phyloP scores from a whole-genome alignment of 73 alveolate species.

The Stentor roeselii region DNA sequence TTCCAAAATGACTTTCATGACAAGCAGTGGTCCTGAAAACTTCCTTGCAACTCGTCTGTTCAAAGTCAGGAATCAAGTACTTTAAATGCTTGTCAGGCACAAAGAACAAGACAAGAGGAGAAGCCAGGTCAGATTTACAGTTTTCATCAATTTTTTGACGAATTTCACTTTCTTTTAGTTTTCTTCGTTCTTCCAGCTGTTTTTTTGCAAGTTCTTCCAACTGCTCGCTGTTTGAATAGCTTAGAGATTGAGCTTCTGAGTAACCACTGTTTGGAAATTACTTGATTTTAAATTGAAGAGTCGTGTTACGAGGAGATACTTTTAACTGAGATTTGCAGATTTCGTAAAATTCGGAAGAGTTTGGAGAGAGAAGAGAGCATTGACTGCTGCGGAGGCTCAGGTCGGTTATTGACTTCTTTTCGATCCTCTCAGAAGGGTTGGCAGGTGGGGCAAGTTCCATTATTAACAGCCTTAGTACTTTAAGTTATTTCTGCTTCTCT shows the following conservation, averaged over 20 bases:
- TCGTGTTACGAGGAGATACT: not conserved
- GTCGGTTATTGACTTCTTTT: not conserved
- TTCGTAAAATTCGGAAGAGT: not conserved
- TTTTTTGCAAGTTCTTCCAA: slow-evolving; percentile 9
- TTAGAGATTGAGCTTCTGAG: not conserved
- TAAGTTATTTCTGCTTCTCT: too few relatives aligned
- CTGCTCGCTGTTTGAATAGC: not conserved
- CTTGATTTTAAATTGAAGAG: not conserved
- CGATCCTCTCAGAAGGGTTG: not conserved
- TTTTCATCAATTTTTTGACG: not conserved
- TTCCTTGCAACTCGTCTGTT: not conserved
- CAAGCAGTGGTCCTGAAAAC: not conserved
- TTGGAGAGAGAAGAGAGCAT: not conserved
- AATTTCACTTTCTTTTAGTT: not conserved
- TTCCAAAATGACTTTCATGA: slow-evolving; percentile 14
- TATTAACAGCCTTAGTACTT: too few relatives aligned
- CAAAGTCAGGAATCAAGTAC: not conserved
- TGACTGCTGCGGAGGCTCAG: not conserved
- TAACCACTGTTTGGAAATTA: not conserved
- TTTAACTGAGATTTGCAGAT: not conserved
- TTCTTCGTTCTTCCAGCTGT: slow-evolving; percentile 13
- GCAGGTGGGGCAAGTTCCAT: too few relatives aligned
- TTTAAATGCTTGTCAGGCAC: not conserved
- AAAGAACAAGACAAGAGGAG: not conserved
- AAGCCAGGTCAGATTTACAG: not conserved